Evolutionary conservation across 1,284 basidiomycete genomes (phyloP).

Genomic region (Peniophora sp.): DNA sequence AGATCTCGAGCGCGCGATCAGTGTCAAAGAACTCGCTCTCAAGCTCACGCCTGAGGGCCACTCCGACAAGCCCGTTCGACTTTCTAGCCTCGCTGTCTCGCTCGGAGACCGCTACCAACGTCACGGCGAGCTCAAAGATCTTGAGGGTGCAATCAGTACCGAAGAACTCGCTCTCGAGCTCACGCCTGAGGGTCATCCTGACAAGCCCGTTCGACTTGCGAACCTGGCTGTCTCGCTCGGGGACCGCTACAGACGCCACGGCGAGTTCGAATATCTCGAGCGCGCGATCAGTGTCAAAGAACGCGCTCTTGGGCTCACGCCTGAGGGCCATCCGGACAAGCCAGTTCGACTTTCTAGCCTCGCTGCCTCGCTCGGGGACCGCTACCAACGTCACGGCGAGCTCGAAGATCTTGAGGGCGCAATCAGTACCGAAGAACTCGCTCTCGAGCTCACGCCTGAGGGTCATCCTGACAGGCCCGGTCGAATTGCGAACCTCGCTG

Average conservation of each 20-base stretch:
- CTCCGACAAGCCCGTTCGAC: not conserved
- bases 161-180: not conserved
- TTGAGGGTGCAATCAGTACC: conserved; percentile 16
- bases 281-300: not conserved
- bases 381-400: not conserved
- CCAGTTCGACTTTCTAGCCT: not conserved
- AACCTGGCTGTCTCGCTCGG: not conserved
- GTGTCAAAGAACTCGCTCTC: not conserved
- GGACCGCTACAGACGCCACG: not conserved
- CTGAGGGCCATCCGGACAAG: not conserved
- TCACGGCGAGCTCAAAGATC: conserved; percentile 9
- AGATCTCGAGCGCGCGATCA: not conserved
- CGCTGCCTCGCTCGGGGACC: not conserved
- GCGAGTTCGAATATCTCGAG: conserved; percentile 1
- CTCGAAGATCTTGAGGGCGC: not conserved
- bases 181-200: not conserved
- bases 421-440: not conserved
- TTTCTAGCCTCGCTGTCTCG: not conserved
- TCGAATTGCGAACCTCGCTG: not conserved
- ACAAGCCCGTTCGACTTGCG: not conserved
- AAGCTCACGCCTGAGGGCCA: not conserved
- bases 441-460: not conserved
- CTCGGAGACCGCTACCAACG: not conserved
- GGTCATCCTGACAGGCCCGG: not conserved
- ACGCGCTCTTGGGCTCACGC: not conserved